Percentiles rank a stretch among this genome's conserved stretches.
phyloP scores from a whole-genome alignment of 148 eudicot species.

The Silene conica region DNA sequence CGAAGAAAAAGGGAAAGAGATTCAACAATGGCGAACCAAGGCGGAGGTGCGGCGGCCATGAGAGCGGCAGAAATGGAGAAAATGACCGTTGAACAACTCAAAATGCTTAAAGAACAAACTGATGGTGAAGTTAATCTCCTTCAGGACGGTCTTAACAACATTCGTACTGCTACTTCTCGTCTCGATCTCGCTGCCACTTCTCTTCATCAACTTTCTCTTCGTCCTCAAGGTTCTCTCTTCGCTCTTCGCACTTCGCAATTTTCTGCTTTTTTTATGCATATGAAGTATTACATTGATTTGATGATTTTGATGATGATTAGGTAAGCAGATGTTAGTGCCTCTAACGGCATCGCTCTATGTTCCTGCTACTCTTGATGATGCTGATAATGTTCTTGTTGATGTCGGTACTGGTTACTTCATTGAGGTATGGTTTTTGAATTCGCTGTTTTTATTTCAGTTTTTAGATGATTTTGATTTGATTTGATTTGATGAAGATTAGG shows the following conservation, averaged over 20 bases:
- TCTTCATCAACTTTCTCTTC: slow-evolving; percentile 77
- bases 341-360: slow-evolving; percentile 91
- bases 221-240: slow-evolving; percentile 50
- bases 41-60: slow-evolving; percentile 18
- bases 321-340: slow-evolving; percentile 91
- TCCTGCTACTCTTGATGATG: slow-evolving; percentile 79
- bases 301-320: slow-evolving; percentile 11
- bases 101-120: slow-evolving; percentile 69
- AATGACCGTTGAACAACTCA: slow-evolving; percentile 74
- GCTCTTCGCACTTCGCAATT: background rate
- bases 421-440: slow-evolving; percentile 40
- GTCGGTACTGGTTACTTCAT: slow-evolving; percentile 95
- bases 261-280: background rate
- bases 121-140: slow-evolving; percentile 76
- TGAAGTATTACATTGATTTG: background rate
- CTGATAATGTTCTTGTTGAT: slow-evolving; percentile 77
- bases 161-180: slow-evolving; percentile 84
- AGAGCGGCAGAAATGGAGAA: slow-evolving; percentile 59
- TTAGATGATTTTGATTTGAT: background rate
- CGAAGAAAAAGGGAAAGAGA: background rate
- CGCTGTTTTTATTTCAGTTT: background rate
- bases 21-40: slow-evolving; percentile 19
- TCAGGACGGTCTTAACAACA: slow-evolving; percentile 87
- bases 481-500: background rate
- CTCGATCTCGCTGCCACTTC: slow-evolving; percentile 79